Evolutionary conservation across 2,329 filamentous ascomycete species (phyloP).

Genomic region (Macrophomina tecta): DNA sequence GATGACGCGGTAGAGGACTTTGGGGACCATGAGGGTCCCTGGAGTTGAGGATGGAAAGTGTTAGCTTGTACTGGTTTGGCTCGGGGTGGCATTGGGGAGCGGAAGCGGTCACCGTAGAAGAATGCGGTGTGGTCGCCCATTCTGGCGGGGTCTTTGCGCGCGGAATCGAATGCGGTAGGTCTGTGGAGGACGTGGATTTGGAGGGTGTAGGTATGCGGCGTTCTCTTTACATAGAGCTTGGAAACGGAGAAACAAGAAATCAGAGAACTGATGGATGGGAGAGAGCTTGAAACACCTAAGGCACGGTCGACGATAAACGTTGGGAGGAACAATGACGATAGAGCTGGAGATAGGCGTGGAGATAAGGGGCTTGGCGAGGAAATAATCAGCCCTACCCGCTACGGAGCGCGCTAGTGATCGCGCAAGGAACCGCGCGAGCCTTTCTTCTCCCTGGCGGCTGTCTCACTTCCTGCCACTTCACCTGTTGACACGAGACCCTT

Average conservation of each 20-base stretch:
- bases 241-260: not conserved
- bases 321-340: constrained; percentile 2
- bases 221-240: not conserved
- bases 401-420: not conserved
- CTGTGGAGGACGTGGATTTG: not conserved
- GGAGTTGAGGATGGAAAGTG: not conserved
- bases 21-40: constrained; percentile 78
- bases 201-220: not conserved
- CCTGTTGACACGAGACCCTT: constrained; percentile 10
- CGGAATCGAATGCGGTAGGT: not conserved
- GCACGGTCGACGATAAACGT: not conserved
- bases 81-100: not conserved
- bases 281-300: not conserved
- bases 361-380: constrained; percentile 18
- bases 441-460: constrained; percentile 12
- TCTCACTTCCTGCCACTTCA: not conserved
- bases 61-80: too few relatives aligned
- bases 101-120: constrained; percentile 62
- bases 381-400: constrained; percentile 25
- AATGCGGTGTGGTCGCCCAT: constrained; percentile 57
- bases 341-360: constrained; percentile 22
- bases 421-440: constrained; percentile 14
- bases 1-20: constrained; percentile 85
- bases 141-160: not conserved
- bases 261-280: not conserved